Evolutionary conservation across 2,329 filamentous ascomycete species (phyloP), one percentile per base, ranked within the genome.

Genomic region (Colletotrichum viniferum): DNA sequence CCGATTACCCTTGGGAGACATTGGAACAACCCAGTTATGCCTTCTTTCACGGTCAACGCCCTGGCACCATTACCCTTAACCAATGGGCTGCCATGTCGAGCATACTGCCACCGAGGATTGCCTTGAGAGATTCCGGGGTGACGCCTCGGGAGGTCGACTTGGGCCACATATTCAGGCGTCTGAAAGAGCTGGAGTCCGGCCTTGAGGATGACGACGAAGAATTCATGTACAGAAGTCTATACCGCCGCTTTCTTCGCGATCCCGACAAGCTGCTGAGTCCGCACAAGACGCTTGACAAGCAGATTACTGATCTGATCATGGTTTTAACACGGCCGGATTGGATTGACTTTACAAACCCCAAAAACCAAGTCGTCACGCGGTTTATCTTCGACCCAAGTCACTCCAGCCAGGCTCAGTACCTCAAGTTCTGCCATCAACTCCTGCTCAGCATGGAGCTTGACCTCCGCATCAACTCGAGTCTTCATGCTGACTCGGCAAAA

Each of bases 371-470:
- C 26, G 91, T 93, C 28, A 94, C 94, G 4, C 91, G 92, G 69
- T 95, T 93, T 83, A 93, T 95, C 75, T 92, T 92, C 77, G 90
- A 93, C 78, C 88, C 88, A 14, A 86, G 88, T 71, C 86, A 88
- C 43, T 85, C 87, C 21, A 92, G 93, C 78, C 86, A 88, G 61
- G 84, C 86, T 21, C 88, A 89, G 74, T 94, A 93, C 79, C 88
- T 90, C 74, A 89, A 88, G 30, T 95, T 96, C 84, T 95, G 94
- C 82, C 93, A 95, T 81, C 94, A 96, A 83, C 85, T 96, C n/a
- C 87, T 96, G 4, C 88, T 96, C 56, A 93, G 92, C 77, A 74
- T 94, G 64, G 94, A 96, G 82, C 87, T 96, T 7, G 92, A 94
- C 79, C 83, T 94, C 73, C 90, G 94, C 52, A 94, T 95, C 78